Conservation (phyloP, 192 early-diverging fungal species). For the Backusella circina region DNA sequence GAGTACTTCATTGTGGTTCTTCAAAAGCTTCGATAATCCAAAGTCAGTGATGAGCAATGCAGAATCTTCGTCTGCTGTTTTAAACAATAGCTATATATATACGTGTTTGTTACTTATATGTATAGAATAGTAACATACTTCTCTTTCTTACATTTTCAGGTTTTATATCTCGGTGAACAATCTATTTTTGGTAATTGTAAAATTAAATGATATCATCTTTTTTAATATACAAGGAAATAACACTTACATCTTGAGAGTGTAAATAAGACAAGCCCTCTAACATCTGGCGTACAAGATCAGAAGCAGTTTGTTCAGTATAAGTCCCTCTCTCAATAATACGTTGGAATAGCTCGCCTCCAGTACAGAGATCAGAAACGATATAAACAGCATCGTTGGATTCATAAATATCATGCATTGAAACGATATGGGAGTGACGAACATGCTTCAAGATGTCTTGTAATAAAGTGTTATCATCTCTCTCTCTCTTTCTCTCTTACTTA, state of each 20-base stretch:
- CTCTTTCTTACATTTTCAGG: slow-evolving; percentile 66
- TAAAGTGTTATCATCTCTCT: slow-evolving; percentile 45
- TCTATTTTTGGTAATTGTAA: slow-evolving; percentile 16
- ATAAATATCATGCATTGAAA: slow-evolving; percentile 66
- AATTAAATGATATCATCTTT: neutral
- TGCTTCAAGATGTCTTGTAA: slow-evolving; percentile 68
- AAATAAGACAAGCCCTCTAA: slow-evolving; percentile 78
- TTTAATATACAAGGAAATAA: neutral
- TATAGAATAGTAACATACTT: too few relatives aligned
- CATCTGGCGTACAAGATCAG: slow-evolving; percentile 62
- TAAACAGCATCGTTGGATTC: slow-evolving; percentile 65
- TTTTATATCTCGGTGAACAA: slow-evolving; percentile 80
- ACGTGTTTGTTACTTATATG: neutral
- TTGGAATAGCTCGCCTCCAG: slow-evolving; percentile 81
- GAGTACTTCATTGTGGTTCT: slow-evolving; percentile 52
- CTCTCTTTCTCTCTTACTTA: neutral
- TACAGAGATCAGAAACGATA: slow-evolving; percentile 64
- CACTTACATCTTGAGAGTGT: slow-evolving; percentile 60
- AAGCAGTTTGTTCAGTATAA: slow-evolving; percentile 74
- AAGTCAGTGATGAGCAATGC: slow-evolving; percentile 69
- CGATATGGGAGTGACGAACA: slow-evolving; percentile 81
- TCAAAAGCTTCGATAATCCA: slow-evolving; percentile 66
- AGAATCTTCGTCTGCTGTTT: slow-evolving; percentile 41
- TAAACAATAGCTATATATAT: slow-evolving; percentile 39
- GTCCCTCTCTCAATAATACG: slow-evolving; percentile 64